A percentile compares a stretch with the other conserved stretches of the same genome.
These are phyloP conservation scores for Xylaria sp. DNA, from an alignment of 2,329 filamentous ascomycete species.

Conservation along the genomic window DNA sequence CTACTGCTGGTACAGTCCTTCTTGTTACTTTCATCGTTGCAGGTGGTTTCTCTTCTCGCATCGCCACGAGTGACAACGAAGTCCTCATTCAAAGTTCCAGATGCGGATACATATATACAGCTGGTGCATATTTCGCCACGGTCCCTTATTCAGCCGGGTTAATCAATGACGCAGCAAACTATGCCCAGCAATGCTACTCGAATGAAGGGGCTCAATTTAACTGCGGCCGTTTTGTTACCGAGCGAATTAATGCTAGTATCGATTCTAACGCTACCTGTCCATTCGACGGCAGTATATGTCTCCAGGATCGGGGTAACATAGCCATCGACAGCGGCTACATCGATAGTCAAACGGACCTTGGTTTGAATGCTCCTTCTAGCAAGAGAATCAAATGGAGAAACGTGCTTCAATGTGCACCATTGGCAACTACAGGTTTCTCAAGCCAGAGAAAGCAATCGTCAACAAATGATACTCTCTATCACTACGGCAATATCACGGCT, in stretches of 20 bases:
- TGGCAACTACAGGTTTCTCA: neutral
- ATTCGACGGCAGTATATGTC: no score
- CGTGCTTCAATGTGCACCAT: constrained; percentile 13
- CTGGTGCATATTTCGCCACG: no score
- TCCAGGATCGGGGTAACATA: no score
- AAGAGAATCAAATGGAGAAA: constrained; percentile 5
- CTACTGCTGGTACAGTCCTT: neutral
- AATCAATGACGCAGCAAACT: constrained; percentile 34
- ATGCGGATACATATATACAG: constrained; percentile 4
- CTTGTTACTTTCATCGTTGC: neutral
- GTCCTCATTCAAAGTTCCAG: neutral
- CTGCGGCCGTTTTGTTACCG: constrained; percentile 15
- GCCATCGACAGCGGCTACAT: no score
- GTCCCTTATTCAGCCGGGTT: no score
- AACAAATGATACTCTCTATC: neutral
- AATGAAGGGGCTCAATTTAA: neutral
- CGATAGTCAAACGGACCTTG: no score
- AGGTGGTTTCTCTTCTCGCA: neutral
- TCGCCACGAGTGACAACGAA: neutral
- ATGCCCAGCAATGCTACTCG: constrained; percentile 33
- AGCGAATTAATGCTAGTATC: neutral
- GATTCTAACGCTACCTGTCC: no score
- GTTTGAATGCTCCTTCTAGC: no score
- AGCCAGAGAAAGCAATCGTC: neutral
- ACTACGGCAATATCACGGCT: no score